Percentiles rank a stretch among this genome's conserved stretches.
Evolutionary conservation across 331 rosid species (phyloP).

Genomic region (Stylosanthes scabra): DNA sequence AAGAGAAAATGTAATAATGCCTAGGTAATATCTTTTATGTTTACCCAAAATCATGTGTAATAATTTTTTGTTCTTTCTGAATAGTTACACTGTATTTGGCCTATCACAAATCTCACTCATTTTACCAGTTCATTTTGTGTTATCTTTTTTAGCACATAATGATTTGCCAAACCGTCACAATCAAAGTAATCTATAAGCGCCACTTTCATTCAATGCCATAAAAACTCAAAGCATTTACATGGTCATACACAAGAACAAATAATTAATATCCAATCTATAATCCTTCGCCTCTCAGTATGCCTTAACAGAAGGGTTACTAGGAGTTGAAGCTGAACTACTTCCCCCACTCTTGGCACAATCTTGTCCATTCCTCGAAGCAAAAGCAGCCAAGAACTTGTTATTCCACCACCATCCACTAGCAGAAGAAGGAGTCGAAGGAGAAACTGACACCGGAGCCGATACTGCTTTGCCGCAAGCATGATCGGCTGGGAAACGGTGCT

Average conservation of each 20-base stretch:
- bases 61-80: background rate
- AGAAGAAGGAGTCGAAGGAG: background rate
- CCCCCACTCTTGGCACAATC: conserved; percentile 61
- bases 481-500: conserved; percentile 84
- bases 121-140: background rate
- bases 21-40: conserved; percentile 44
- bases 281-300: conserved; percentile 47
- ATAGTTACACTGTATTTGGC: background rate
- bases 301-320: conserved; percentile 54
- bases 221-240: background rate
- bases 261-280: background rate
- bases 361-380: conserved; percentile 57
- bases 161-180: background rate
- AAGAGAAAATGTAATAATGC: conserved; percentile 24
- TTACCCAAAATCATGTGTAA: conserved; percentile 35
- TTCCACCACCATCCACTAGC: conserved; percentile 52
- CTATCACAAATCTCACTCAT: conserved; percentile 22
- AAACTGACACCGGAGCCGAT: conserved; percentile 13
- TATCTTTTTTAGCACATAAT: background rate
- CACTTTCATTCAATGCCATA: background rate
- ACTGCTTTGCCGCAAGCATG: conserved; percentile 58
- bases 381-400: conserved; percentile 62
- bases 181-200: background rate
- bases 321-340: conserved; percentile 48
- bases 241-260: background rate